Conservation (phyloP, 1,139 yeast species). For the Hansenula lynferdii region DNA sequence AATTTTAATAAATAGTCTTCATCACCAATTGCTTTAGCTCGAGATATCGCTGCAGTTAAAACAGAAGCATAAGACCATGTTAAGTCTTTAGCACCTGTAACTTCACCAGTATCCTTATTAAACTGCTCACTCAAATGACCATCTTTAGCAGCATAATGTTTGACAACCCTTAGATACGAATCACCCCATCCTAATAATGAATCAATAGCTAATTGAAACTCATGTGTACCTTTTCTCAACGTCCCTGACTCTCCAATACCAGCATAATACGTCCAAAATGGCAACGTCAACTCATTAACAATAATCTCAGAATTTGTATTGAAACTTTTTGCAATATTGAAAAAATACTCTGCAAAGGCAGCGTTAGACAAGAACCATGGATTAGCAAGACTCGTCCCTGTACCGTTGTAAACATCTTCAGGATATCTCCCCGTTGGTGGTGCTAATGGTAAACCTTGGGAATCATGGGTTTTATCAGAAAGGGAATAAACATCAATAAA, state of each 20-base stretch:
- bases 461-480: conserved; percentile 49
- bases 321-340: conserved; percentile 23
- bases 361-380: conserved; percentile 92
- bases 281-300: conserved; percentile 16
- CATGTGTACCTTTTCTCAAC: conserved; percentile 37
- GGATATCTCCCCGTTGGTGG: conserved; percentile 86
- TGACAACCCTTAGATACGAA: conserved; percentile 62
- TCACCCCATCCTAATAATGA: conserved; percentile 55
- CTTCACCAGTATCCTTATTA: conserved; percentile 66
- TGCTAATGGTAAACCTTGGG: conserved; percentile 39
- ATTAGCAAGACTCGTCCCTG: conserved; percentile 66
- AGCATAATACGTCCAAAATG: conserved; percentile 15
- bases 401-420: conserved; percentile 83
- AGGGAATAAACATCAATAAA: conserved; percentile 40
- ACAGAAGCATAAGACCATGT: conserved; percentile 71
- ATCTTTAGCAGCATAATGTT: conserved; percentile 59
- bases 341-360: conserved; percentile 47
- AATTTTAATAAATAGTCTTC: background rate
- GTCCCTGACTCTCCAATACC: conserved; percentile 14
- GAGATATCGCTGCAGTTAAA: background rate
- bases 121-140: conserved; percentile 86
- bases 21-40: background rate
- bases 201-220: conserved; percentile 36
- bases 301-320: conserved; percentile 15
- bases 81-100: conserved; percentile 78